Percentiles rank a stretch among this genome's conserved stretches.
Evolutionary conservation across 2,329 filamentous ascomycete species (phyloP).

Genomic region (Penicillium brasilianum): DNA sequence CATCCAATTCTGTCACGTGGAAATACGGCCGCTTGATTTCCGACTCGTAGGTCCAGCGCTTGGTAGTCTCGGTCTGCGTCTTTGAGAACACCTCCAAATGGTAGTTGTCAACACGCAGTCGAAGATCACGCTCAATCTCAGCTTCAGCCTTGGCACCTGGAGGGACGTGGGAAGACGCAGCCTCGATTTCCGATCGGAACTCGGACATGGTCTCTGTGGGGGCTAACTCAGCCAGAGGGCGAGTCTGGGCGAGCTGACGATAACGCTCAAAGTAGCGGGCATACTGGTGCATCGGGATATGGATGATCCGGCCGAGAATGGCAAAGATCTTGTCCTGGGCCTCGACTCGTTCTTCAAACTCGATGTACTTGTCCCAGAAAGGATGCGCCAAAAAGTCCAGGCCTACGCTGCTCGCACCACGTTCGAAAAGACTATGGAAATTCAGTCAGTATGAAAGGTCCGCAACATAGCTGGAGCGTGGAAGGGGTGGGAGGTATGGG

Average conservation of each 20-base stretch:
- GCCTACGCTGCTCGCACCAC: constrained; percentile 81
- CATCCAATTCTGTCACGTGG: constrained; percentile 90
- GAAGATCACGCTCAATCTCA: constrained; percentile 82
- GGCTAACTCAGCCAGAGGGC: constrained; percentile 74
- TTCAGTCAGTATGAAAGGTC: constrained; percentile 48
- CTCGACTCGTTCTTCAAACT: constrained; percentile 92
- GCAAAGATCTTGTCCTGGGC: constrained; percentile 82
- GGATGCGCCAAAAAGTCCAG: constrained; percentile 93
- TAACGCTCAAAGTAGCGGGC: constrained; percentile 93
- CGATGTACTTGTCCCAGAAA: constrained; percentile 99
- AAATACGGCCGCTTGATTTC: constrained; percentile 97
- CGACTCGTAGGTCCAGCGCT: constrained; percentile 92
- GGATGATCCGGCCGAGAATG: constrained; percentile 79
- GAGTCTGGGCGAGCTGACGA: constrained; percentile 73
- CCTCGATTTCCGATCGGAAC: constrained; percentile 73
- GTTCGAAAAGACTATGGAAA: constrained; percentile 79
- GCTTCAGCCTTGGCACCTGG: constrained; percentile 65
- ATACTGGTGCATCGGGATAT: constrained; percentile 95
- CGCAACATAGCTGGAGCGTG: constrained; percentile 17
- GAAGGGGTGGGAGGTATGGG: constrained; percentile 40
- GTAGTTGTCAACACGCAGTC: constrained; percentile 76
- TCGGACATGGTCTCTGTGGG: constrained; percentile 69
- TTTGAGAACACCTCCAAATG: constrained; percentile 80
- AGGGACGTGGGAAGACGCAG: constrained; percentile 50
- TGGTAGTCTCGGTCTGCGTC: constrained; percentile 86